A percentile compares a stretch with the other conserved stretches of the same genome.
These are phyloP conservation scores for Nematocida ausubeli DNA, from an alignment of 371 early-diverging fungal species.

Conservation along the genomic window DNA sequence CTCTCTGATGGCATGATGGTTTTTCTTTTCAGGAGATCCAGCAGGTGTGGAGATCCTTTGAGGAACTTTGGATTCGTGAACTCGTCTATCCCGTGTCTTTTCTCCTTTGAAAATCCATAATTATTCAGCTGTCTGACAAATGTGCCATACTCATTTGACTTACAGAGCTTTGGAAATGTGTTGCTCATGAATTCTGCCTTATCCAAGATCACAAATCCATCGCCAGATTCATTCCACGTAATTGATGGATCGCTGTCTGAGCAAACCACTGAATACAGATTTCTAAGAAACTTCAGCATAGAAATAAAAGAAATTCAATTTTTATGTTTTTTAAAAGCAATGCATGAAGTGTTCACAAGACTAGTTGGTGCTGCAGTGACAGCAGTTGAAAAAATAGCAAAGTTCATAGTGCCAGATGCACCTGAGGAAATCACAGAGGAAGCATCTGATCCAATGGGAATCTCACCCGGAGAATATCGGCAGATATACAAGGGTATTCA, in stretches of 20 bases:
- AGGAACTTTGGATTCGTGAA: conserved; percentile 63
- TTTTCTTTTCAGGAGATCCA: conserved; percentile 48
- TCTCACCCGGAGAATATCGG: conserved; percentile 8
- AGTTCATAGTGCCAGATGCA: neutral
- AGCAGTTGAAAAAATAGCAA: conserved; percentile 2
- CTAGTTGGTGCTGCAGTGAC: neutral
- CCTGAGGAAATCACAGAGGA: neutral
- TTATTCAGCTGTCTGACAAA: conserved; percentile 67
- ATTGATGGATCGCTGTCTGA: conserved; percentile 57
- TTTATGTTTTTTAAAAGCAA: conserved; percentile 40
- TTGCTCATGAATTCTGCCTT: conserved; percentile 65
- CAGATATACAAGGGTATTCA: neutral
- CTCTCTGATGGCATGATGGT: conserved; percentile 15
- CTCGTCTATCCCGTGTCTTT: conserved; percentile 53
- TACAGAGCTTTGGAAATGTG: conserved; percentile 60
- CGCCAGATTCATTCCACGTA: conserved; percentile 63
- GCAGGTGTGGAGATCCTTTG: conserved; percentile 49
- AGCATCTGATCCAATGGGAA: neutral
- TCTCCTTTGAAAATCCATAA: conserved; percentile 68
- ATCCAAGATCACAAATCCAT: conserved; percentile 60
- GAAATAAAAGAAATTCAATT: conserved; percentile 27
- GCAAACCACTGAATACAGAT: conserved; percentile 61
- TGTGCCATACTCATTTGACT: conserved; percentile 67
- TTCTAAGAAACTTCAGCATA: conserved; percentile 65
- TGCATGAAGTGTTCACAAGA: conserved; percentile 2